These are phyloP conservation scores for Trichoderma polysporum DNA, from an alignment of 2,329 filamentous ascomycete genomes.

Conservation along the genomic window DNA sequence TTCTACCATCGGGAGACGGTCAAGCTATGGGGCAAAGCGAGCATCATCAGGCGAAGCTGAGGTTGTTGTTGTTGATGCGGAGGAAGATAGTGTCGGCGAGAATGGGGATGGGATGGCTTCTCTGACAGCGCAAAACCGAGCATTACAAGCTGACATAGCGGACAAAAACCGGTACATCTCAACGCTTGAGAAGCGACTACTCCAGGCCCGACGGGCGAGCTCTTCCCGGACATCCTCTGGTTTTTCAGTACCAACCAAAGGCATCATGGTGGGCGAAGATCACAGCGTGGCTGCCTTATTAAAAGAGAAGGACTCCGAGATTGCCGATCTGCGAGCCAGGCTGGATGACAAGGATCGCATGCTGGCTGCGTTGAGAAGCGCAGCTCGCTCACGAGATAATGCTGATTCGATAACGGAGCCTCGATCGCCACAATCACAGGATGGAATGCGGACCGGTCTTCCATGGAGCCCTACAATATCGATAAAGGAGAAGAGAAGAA, in stretches of 20 bases:
- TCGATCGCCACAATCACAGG: conserved; percentile 31
- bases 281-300: conserved; percentile 70
- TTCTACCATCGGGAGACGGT: conserved; percentile 57
- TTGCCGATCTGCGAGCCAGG: conserved; percentile 82
- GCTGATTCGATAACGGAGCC: conserved; percentile 57
- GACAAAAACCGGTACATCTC: conserved; percentile 97
- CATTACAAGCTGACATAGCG: conserved; percentile 90
- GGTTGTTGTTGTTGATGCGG: conserved; percentile 46
- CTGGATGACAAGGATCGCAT: conserved; percentile 95
- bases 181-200: conserved; percentile 85
- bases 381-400: conserved; percentile 79
- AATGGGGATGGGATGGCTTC: conserved; percentile 85
- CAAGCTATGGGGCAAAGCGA: conserved; percentile 43
- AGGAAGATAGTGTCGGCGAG: conserved; percentile 74
- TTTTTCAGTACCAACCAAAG: conserved; percentile 60
- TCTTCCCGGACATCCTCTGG: conserved; percentile 82
- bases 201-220: conserved; percentile 87
- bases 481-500: conserved; percentile 46
- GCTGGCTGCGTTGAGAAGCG: conserved; percentile 80
- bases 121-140: conserved; percentile 78
- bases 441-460: conserved; percentile 17
- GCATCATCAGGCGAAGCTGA: conserved; percentile 46
- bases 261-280: conserved; percentile 73
- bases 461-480: conserved; percentile 28
- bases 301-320: conserved; percentile 89